Base-by-base conservation (phyloP, 371 early-diverging fungal species). In the Mortierella sp. region DNA sequence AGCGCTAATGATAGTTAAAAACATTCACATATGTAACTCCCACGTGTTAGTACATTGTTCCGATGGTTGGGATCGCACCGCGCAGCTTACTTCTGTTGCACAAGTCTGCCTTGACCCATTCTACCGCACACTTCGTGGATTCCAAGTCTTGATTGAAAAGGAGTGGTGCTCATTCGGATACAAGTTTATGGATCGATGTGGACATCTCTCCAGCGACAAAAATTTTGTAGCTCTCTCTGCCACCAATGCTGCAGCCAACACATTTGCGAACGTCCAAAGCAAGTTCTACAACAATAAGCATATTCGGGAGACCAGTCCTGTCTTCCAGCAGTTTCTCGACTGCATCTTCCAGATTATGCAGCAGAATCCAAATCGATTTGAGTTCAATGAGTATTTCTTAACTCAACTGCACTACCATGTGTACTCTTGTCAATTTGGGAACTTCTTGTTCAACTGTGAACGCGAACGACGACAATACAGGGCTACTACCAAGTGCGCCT, bases 21-120 rank as follows among this genome's bases (percentile, higher is more conserved):
- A 88, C 57, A 88, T 98, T 2, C 91, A 95, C 73, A 81, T 90
- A 2, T 83, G 85, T 32, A 91, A 91, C 61, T 88, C 91, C 1
- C 97, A 98, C 70, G 97, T 96, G 3, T 86, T 99, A 34, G 96
- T 99, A 3, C 99, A 99, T 77, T 99, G 99, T 87, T 96, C 96
- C n/a, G 99, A 99, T 82, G 99, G 99, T 10, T 99, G 99, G 99
- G 99, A 99, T 83, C 92, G 99, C 45, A 99, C 99, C 0, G 94
- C 97, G 3, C 99, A 99, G 79, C 83, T 98, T 51, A 94, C 94
- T 2, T 92, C 96, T 6, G 84, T 97, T 29, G 89, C 98, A 42
- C 93, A 94, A 72, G 83, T 99, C 28, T 97, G 97, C 66, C 83
- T 98, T 42, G 99, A 99, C 64, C 98, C 98, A 0, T 97, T 88